Evolutionary conservation across 2,329 filamentous ascomycete genomes (phyloP).

Genomic region (Colletotrichum phormii): DNA sequence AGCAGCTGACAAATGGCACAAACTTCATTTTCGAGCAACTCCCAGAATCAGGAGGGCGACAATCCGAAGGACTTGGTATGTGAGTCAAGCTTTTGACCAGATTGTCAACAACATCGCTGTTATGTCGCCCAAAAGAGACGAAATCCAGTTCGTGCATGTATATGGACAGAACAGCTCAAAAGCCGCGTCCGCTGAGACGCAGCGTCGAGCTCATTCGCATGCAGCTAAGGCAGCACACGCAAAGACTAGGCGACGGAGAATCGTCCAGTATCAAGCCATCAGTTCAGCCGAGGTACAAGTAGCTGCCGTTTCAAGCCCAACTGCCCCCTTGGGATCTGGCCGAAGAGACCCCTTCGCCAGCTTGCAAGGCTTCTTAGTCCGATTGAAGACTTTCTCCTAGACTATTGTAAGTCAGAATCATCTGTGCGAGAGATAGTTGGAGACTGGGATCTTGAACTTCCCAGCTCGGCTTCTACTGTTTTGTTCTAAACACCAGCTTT

Average conservation of each 20-base stretch:
- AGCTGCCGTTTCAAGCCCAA: neutral
- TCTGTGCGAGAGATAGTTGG: too few relatives aligned
- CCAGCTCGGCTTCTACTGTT: neutral
- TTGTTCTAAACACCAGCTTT: too few relatives aligned
- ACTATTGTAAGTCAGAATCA: neutral
- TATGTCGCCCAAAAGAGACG: neutral
- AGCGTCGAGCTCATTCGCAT: neutral
- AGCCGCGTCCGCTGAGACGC: neutral
- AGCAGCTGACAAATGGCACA: too few relatives aligned
- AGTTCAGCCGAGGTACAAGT: neutral
- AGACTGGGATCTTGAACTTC: neutral
- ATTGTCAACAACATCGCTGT: neutral
- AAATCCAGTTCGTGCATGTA: neutral
- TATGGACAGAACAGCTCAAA: neutral
- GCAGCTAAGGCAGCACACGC: neutral
- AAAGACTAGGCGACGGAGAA: neutral
- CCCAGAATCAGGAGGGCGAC: too few relatives aligned
- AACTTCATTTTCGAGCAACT: too few relatives aligned
- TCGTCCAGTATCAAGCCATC: neutral
- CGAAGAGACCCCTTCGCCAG: neutral
- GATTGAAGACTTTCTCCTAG: neutral
- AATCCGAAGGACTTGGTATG: neutral
- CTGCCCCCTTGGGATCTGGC: neutral
- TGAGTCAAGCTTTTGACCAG: neutral
- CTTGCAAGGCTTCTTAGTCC: neutral